phyloP scores from a whole-genome alignment of 2,329 filamentous ascomycete genomes.

The Colletotrichum paranaense region DNA sequence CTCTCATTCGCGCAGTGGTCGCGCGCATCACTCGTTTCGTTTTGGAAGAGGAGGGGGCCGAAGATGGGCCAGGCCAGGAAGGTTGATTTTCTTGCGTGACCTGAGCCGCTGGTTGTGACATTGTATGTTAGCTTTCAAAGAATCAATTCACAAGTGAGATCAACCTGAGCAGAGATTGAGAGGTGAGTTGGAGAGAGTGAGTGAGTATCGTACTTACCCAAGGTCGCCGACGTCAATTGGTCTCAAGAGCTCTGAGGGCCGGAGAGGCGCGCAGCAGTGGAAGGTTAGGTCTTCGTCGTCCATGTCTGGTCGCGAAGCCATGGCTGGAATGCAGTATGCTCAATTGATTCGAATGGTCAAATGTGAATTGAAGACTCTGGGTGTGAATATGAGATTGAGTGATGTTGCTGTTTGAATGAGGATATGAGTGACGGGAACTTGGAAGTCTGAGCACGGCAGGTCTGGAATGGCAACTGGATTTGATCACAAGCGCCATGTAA shows the following conservation, averaged over 20 bases:
- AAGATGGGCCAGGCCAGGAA: conserved; percentile 73
- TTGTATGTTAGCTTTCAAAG: conserved; percentile 1
- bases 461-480: not conserved
- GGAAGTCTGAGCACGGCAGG: not conserved
- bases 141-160: not conserved
- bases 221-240: conserved; percentile 59
- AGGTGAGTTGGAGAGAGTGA: too few relatives aligned
- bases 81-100: conserved; percentile 46
- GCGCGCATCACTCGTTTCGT: conserved; percentile 78
- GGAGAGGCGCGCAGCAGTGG: conserved; percentile 54
- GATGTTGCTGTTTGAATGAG: not conserved
- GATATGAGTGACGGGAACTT: not conserved
- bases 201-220: conserved; percentile 43
- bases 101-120: conserved; percentile 28
- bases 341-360: not conserved
- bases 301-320: conserved; percentile 20
- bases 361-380: not conserved
- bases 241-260: conserved; percentile 45
- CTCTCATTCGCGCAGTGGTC: conserved; percentile 85
- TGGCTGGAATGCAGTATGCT: not conserved
- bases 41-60: conserved; percentile 78
- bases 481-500: conserved; percentile 22
- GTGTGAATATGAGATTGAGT: not conserved
- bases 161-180: not conserved
- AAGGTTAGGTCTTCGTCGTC: conserved; percentile 51